Percentiles rank a stretch among this genome's conserved stretches.
Evolutionary conservation across 805 yeast genomes (phyloP).

Genomic region (Hanseniaspora hatyaiensis): DNA sequence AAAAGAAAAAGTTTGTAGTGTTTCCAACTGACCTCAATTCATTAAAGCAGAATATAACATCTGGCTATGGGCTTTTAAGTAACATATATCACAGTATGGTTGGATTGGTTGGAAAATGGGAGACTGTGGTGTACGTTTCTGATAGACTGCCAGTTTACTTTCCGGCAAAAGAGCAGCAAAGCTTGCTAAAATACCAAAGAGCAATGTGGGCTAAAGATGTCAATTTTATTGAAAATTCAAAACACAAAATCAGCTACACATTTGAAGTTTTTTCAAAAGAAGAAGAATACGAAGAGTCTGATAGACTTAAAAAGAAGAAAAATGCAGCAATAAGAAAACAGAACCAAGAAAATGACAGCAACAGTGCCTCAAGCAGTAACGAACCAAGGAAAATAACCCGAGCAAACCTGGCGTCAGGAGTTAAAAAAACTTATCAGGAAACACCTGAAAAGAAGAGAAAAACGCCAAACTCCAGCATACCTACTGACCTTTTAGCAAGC

Average conservation of each 20-base stretch:
- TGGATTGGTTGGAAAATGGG: slow-evolving; percentile 36
- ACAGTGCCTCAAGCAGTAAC: too few species aligned
- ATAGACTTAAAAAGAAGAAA: too few species aligned
- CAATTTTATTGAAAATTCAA: slow-evolving; percentile 11
- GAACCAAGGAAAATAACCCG: neutral
- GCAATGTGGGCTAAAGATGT: slow-evolving; percentile 15
- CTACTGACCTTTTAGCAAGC: slow-evolving; percentile 8
- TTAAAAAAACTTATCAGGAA: neutral
- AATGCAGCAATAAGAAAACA: too few species aligned
- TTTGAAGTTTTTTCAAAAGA: neutral
- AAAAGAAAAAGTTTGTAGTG: slow-evolving; percentile 14
- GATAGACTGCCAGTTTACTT: slow-evolving; percentile 13
- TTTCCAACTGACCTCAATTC: slow-evolving; percentile 1
- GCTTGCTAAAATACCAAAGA: neutral
- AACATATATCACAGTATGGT: slow-evolving; percentile 42
- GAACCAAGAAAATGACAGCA: too few species aligned
- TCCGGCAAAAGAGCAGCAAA: slow-evolving; percentile 11
- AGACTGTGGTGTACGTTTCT: slow-evolving; percentile 19
- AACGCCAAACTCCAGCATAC: neutral
- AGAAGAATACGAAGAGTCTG: too few species aligned
- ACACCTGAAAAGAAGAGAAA: slow-evolving; percentile 8
- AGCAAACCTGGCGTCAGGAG: neutral
- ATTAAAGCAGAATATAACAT: slow-evolving; percentile 19
- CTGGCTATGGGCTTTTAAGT: slow-evolving; percentile 35
- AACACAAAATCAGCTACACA: neutral